Base-by-base conservation (phyloP, 768 basidiomycete species). In the Mycena pura region DNA sequence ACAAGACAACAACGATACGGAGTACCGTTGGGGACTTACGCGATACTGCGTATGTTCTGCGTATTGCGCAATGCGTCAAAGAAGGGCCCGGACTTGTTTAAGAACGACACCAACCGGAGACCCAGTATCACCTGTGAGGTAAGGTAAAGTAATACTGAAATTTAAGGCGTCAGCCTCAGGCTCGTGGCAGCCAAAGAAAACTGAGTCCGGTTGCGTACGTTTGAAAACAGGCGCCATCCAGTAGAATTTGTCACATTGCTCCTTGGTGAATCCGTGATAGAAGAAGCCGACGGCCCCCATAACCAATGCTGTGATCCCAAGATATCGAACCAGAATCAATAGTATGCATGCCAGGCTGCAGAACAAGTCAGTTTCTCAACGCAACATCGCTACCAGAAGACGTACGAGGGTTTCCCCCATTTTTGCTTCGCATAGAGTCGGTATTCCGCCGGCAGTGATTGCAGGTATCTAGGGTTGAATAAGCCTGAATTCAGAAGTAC, bases 241-340 rank as follows among this genome's bases (percentile, higher is more conserved):
- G 25, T 21, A 65, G 28, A 25, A 65, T 5, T 32, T 40, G 32
- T 28, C 15, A 45, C 63, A 65, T 5, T 47, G n/a, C 17, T 27
- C 53, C 32, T 19, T 15, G 39, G n/a, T 55, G 59, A 65, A 65
- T 4, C 60, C 63, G 27, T 65, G 63, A 28, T 64, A 56, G 40
- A 65, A 65, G 53, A 65, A 65, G 14, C 63, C 63, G 1, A 34
- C 47, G 32, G 50, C 52, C 6, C 51, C 59, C 17, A 57, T 13
- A 14, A 61, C 44, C n/a, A 60, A 45, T 3, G 59, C 21, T 1
- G 34, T n/a, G 19, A 65, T 22, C 1, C 63, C 63, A 11, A 65
- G 28, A 14, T 65, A 65, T 4, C 63, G 63, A 36, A 65, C 63
- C 8, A 65, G 25, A 21, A 65, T 61, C 54, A 65, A 61, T 8